Evolutionary conservation across 2,329 filamentous ascomycete species (phyloP).

Genomic region (Sporothrix phasma): DNA sequence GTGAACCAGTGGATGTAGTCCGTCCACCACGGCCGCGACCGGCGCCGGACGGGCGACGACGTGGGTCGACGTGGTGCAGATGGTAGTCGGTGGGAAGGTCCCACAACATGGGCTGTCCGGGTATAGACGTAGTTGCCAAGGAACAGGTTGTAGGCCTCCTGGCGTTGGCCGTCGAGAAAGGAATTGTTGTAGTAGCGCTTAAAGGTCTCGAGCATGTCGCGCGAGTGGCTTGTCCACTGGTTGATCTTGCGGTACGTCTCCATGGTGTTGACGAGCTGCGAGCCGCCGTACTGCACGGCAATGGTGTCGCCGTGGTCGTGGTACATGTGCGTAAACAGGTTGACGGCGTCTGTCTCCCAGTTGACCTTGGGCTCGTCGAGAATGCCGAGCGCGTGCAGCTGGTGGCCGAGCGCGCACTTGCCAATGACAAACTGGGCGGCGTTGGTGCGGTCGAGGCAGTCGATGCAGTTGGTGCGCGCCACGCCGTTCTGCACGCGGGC

Average conservation of each 20-base stretch:
- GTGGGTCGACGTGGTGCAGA: slow-evolving; percentile 79
- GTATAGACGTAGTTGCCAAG: slow-evolving; percentile 89
- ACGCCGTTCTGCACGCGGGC: slow-evolving; percentile 79
- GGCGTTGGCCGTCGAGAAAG: slow-evolving; percentile 91
- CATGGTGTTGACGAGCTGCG: slow-evolving; percentile 97
- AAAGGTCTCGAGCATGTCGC: slow-evolving; percentile 98
- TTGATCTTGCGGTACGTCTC: slow-evolving; percentile 98
- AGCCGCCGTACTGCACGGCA: slow-evolving; percentile 93
- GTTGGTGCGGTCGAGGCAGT: slow-evolving; percentile 93
- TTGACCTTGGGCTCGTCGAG: slow-evolving; percentile 66
- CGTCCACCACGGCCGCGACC: neutral
- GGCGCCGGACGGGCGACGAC: slow-evolving; percentile 47
- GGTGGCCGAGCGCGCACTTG: slow-evolving; percentile 83
- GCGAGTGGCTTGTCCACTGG: slow-evolving; percentile 93
- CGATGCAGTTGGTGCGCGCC: slow-evolving; percentile 93
- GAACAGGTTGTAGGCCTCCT: slow-evolving; percentile 96
- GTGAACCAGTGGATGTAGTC: slow-evolving; percentile 90
- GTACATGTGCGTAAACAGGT: slow-evolving; percentile 96
- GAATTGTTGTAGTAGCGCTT: slow-evolving; percentile 97
- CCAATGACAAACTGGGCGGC: slow-evolving; percentile 97
- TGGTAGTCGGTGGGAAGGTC: slow-evolving; percentile 93
- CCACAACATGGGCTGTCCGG: slow-evolving; percentile 93
- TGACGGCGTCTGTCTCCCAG: slow-evolving; percentile 92
- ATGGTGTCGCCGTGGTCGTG: slow-evolving; percentile 97
- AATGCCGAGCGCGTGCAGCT: slow-evolving; percentile 84